Percentiles rank a stretch among this genome's conserved stretches.
Evolutionary conservation across 352 stramenopile species (phyloP).

Genomic region (Albugo candida): DNA sequence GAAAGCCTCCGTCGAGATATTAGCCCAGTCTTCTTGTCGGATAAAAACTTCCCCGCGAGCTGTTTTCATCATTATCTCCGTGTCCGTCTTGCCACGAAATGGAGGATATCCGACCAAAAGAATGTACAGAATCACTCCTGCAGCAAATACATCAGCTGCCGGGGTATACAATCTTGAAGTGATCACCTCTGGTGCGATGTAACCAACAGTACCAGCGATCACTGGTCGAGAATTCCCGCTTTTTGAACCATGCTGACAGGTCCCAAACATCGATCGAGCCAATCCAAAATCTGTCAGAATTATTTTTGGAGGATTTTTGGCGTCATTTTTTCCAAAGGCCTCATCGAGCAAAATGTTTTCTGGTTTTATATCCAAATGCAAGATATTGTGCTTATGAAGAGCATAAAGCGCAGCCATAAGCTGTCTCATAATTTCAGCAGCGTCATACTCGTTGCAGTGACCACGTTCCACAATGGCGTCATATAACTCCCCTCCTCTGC

Average conservation of each 20-base stretch:
- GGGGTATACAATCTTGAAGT: slow-evolving; percentile 40
- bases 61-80: slow-evolving; percentile 61
- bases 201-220: slow-evolving; percentile 58
- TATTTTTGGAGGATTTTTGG: slow-evolving; percentile 27
- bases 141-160: slow-evolving; percentile 54
- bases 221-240: slow-evolving; percentile 19
- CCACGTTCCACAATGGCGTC: slow-evolving; percentile 43
- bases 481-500: slow-evolving; percentile 53
- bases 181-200: slow-evolving; percentile 63
- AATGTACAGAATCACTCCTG: slow-evolving; percentile 68
- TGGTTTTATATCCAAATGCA: slow-evolving; percentile 62
- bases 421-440: slow-evolving; percentile 38
- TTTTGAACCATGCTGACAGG: slow-evolving; percentile 23
- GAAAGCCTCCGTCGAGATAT: slow-evolving; percentile 34
- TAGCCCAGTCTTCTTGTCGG: slow-evolving; percentile 29
- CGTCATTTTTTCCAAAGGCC: slow-evolving; percentile 29
- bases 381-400: slow-evolving; percentile 53
- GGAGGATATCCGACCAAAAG: slow-evolving; percentile 56
- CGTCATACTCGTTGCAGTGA: slow-evolving; percentile 42
- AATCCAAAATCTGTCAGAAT: slow-evolving; percentile 61
- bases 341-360: slow-evolving; percentile 77
- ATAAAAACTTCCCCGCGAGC: slow-evolving; percentile 52
- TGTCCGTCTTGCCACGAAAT: slow-evolving; percentile 47
- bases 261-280: slow-evolving; percentile 23
- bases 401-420: slow-evolving; percentile 40